These are phyloP conservation scores for Trichoderma breve DNA, from an alignment of 2,329 filamentous ascomycete genomes.

Conservation along the genomic window DNA sequence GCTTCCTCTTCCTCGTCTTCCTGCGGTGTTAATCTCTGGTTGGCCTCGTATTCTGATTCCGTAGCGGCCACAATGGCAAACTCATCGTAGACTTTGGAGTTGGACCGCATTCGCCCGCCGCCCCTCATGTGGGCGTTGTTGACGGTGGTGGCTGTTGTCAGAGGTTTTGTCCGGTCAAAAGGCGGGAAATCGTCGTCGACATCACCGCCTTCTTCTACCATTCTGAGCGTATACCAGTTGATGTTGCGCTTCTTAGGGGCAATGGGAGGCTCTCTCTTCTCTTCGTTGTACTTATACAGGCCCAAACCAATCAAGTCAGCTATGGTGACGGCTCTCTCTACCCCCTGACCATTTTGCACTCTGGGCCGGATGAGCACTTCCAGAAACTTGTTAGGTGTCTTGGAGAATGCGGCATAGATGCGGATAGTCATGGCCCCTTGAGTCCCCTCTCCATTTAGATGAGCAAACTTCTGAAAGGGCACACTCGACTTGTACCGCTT, in stretches of 20 bases:
- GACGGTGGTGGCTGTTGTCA: conserved; percentile 78
- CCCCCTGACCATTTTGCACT: conserved; percentile 64
- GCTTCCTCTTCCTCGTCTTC: conserved; percentile 49
- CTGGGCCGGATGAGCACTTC: conserved; percentile 70
- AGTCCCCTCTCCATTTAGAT: conserved; percentile 74
- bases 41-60: conserved; percentile 64
- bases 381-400: conserved; percentile 61
- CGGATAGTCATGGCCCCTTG: conserved; percentile 72
- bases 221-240: conserved; percentile 78
- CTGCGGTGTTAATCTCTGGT: conserved; percentile 65
- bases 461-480: conserved; percentile 74
- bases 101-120: conserved; percentile 57
- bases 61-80: conserved; percentile 76
- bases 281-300: conserved; percentile 74
- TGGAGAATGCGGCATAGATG: conserved; percentile 73
- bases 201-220: conserved; percentile 82
- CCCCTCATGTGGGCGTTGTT: conserved; percentile 76
- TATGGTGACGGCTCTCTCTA: conserved; percentile 64
- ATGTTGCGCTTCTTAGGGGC: conserved; percentile 67
- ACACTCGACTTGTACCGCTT: conserved; percentile 67
- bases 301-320: conserved; percentile 79
- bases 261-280: conserved; percentile 68
- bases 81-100: conserved; percentile 77
- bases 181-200: conserved; percentile 84
- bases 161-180: conserved; percentile 67